Evolutionary conservation across 2,329 filamentous ascomycete species (phyloP), one percentile per base, ranked within the genome.

Genomic region (Diaporthe citri): DNA sequence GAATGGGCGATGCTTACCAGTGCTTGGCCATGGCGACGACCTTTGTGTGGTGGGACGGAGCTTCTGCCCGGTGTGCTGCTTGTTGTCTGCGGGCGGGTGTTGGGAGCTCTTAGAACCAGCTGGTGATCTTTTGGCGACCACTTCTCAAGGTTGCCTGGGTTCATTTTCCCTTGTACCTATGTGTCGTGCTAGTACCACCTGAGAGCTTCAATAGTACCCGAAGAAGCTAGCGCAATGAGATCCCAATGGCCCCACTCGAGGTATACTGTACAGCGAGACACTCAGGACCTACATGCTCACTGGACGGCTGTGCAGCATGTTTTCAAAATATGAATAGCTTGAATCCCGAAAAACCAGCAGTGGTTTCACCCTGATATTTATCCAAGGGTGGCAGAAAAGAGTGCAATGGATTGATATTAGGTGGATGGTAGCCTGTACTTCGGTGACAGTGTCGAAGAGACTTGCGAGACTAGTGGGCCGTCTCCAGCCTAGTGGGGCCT

Each of bases 11-110:
- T 12, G 62, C 79, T 75, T 74, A 82, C 81, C 81, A 82, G 72
- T 82, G 81, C 72, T 81, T 82, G 39, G 80, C 80, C 80, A 81
- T 81, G 57, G 48, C 75, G 69, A 74, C 69, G 69, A 34, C 57
- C 64, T 34, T 56, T 39, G 13, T 41, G 28, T 67, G 46, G 22
- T 36, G 31, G 43, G 22, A 48, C 22, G 31, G 48, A 25, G 31
- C 46, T 67, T 52, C 62, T 51, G 43, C 31, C 31, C 31, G 28
- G 62, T n/a, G 22, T 51, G 34, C n/a, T 39, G 34, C 12, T 55
- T 28, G 48, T 20, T 28, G 34, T 36, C n/a, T 55, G 64, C 34
- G 34, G 64, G 34, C 31, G 15, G 34, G 34, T 52, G 46, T 31
- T 43, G 57, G 17, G 13, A 60, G 57, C 57, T 41, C 57, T 60